Percentiles rank a stretch among this genome's conserved stretches.
Conservation (phyloP, 2,329 filamentous ascomycete genomes). For the Sphaerostilbella broomeana region DNA sequence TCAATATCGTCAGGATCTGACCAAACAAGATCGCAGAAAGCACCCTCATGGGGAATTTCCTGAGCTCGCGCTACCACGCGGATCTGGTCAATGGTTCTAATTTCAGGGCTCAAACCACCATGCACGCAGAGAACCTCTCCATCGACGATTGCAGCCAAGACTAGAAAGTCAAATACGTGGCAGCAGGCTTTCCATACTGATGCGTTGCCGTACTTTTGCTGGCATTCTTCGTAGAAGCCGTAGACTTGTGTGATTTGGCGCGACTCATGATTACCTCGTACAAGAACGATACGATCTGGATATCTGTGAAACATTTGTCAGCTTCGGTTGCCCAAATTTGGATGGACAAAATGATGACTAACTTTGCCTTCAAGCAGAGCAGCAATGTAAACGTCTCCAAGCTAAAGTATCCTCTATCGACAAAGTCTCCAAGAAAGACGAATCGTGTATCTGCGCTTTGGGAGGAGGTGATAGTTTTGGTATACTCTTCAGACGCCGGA, state of each 20-base stretch:
- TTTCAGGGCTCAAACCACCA: conserved; percentile 80
- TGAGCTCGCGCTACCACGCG: conserved; percentile 96
- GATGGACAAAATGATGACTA: conserved; percentile 17
- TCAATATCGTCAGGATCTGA: conserved; percentile 96
- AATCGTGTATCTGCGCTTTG: conserved; percentile 51
- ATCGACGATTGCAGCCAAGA: conserved; percentile 93
- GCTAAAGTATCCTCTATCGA: conserved; percentile 95
- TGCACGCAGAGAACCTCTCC: conserved; percentile 98
- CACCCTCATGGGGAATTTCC: conserved; percentile 96
- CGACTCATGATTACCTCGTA: conserved; percentile 96
- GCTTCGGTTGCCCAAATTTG: conserved; percentile 1
- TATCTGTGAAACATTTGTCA: conserved; percentile 53
- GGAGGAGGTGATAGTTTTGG: conserved; percentile 28
- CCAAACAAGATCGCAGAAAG: conserved; percentile 98
- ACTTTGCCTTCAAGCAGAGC: conserved; percentile 82
- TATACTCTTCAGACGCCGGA: conserved; percentile 29
- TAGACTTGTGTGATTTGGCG: conserved; percentile 97
- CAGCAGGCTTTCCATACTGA: conserved; percentile 99
- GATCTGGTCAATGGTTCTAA: conserved; percentile 97
- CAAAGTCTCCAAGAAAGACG: conserved; percentile 76
- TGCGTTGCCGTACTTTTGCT: conserved; percentile 95
- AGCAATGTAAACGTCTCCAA: conserved; percentile 96
- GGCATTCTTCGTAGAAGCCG: conserved; percentile 97
- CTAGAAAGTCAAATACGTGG: conserved; percentile 98
- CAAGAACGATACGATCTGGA: conserved; percentile 88